Conservation (phyloP, 2,329 filamentous ascomycete genomes). For the Botrytis aclada region DNA sequence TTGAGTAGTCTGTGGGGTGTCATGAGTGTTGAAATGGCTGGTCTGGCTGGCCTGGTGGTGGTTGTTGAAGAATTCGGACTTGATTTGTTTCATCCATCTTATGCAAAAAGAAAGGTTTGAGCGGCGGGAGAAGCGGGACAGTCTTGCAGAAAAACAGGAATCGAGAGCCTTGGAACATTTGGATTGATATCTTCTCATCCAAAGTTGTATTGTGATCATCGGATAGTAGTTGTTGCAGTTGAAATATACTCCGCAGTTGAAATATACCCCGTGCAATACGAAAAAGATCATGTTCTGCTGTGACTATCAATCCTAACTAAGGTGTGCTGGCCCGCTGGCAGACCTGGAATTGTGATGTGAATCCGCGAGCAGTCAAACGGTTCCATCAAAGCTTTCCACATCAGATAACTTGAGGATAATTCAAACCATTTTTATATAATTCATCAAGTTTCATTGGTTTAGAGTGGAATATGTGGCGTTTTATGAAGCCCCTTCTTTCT, state of each 20-base stretch:
- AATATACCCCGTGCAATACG: neutral
- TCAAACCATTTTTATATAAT: neutral
- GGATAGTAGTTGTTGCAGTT: neutral
- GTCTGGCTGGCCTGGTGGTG: neutral
- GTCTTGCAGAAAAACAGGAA: neutral
- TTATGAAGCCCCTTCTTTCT: neutral
- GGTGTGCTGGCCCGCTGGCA: neutral
- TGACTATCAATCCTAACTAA: neutral
- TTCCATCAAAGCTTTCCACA: neutral
- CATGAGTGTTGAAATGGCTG: neutral
- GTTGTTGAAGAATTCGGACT: neutral
- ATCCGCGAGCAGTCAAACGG: neutral
- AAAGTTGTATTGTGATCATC: conserved; percentile 6
- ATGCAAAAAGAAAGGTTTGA: conserved; percentile 1
- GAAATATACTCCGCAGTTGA: neutral
- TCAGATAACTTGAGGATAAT: neutral
- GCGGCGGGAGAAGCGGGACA: neutral
- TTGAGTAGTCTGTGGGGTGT: neutral
- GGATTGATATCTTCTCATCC: neutral
- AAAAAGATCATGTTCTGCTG: neutral
- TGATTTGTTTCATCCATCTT: conserved; percentile 6
- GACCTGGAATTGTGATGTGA: neutral
- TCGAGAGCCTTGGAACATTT: neutral
- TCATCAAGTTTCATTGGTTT: neutral
- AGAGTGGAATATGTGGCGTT: neutral